A percentile compares a stretch with the other conserved stretches of the same genome.
These are phyloP conservation scores for Clavariopsis aquatica DNA, from an alignment of 495 filamentous ascomycete genomes.

Conservation along the genomic window DNA sequence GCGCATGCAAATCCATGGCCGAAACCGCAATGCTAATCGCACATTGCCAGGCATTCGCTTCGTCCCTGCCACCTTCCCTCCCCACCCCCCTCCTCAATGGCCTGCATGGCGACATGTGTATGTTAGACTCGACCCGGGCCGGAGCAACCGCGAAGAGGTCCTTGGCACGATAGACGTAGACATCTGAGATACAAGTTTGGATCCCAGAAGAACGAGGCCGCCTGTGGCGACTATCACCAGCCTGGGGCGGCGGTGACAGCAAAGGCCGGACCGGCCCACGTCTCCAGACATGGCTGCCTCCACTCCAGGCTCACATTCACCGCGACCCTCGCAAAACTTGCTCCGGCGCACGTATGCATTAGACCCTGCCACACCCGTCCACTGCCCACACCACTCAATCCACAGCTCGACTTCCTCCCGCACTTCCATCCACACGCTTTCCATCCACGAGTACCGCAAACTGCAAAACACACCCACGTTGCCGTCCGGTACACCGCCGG, in stretches of 20 bases:
- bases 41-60: background rate
- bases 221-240: background rate
- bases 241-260: background rate
- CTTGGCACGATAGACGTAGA: background rate
- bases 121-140: constrained; percentile 7
- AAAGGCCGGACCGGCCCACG: background rate
- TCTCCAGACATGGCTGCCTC: constrained; percentile 16
- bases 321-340: constrained; percentile 2
- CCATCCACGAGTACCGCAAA: constrained; percentile 43
- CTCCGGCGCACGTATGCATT: constrained; percentile 8
- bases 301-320: constrained; percentile 7
- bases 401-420: constrained; percentile 36
- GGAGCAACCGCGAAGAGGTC: constrained; percentile 7
- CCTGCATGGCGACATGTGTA: constrained; percentile 8
- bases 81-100: background rate
- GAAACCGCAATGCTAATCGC: background rate
- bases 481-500: constrained; percentile 22
- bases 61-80: too few relatives aligned
- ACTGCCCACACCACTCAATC: constrained; percentile 38
- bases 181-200: too few relatives aligned
- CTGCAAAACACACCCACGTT: constrained; percentile 37
- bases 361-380: constrained; percentile 32
- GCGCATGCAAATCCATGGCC: background rate
- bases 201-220: too few relatives aligned
- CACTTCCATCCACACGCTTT: constrained; percentile 34